A percentile compares a stretch with the other conserved stretches of the same genome.
Evolutionary conservation across 2,329 filamentous ascomycete genomes (phyloP).

Genomic region (Fusarium tuaranense): DNA sequence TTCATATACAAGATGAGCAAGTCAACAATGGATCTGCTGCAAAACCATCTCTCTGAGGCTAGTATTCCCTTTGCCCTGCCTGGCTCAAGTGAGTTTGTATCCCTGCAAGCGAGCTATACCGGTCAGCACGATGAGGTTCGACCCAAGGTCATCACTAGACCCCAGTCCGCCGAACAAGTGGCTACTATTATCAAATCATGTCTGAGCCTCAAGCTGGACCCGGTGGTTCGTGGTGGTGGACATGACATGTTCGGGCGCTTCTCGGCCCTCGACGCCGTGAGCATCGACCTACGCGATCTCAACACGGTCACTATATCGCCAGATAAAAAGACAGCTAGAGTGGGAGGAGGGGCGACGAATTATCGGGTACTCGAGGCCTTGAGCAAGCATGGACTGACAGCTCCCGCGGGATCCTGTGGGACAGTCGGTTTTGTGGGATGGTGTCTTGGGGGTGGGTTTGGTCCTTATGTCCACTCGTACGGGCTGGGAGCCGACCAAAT

Average conservation of each 20-base stretch:
- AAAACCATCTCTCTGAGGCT: neutral
- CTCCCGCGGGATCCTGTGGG: constrained; percentile 7
- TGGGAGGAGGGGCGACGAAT: constrained; percentile 10
- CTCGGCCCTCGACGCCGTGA: constrained; percentile 7
- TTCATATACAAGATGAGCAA: neutral
- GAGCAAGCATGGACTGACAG: constrained; percentile 1
- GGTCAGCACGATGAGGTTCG: neutral
- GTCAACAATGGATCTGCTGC: neutral
- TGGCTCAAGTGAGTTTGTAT: neutral
- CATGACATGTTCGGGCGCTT: constrained; percentile 22
- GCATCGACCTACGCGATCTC: constrained; percentile 14
- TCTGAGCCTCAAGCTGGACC: neutral
- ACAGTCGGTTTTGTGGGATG: constrained; percentile 15
- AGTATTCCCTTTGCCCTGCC: neutral
- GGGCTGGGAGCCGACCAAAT: constrained; percentile 24
- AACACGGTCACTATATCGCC: neutral
- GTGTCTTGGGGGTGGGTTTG: constrained; percentile 18
- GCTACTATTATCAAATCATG: neutral
- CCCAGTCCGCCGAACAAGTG: neutral
- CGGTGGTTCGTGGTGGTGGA: constrained; percentile 9
- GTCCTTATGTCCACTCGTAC: constrained; percentile 12
- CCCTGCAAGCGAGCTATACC: constrained; percentile 1
- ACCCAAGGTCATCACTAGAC: neutral
- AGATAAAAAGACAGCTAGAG: neutral
- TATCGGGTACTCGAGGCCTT: constrained; percentile 6